phyloP scores from a whole-genome alignment of 2,329 filamentous ascomycete species.

The Neurospora sp. region DNA sequence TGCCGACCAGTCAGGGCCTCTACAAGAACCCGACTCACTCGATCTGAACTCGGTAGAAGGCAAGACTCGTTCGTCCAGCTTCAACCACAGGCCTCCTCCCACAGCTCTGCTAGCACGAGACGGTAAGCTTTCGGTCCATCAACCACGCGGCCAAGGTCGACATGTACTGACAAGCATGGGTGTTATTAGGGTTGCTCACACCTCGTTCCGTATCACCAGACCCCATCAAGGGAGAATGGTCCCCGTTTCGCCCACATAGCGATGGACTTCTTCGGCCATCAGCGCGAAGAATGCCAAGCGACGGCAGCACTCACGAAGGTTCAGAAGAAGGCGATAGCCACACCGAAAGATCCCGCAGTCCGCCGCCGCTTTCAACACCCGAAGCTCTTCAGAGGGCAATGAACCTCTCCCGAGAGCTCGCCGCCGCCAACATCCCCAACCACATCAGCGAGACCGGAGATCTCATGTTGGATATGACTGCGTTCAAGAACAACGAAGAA shows the following conservation, averaged over 20 bases:
- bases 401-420: conserved; percentile 76
- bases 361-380: conserved; percentile 57
- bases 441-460: conserved; percentile 89
- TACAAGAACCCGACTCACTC: conserved; percentile 62
- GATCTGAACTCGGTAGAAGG: conserved; percentile 45
- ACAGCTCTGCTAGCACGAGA: conserved; percentile 30
- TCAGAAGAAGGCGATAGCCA: conserved; percentile 28
- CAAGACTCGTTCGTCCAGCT: conserved; percentile 28
- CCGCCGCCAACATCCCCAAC: conserved; percentile 82
- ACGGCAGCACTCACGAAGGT: conserved; percentile 25
- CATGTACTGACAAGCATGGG: conserved; percentile 8
- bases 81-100: conserved; percentile 32
- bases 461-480: conserved; percentile 96
- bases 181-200: conserved; percentile 35
- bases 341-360: conserved; percentile 61
- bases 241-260: conserved; percentile 37
- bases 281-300: conserved; percentile 28
- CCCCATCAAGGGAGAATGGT: conserved; percentile 41
- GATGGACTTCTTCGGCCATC: conserved; percentile 43
- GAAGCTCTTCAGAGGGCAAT: conserved; percentile 79
- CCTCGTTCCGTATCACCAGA: conserved; percentile 45
- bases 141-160: conserved; percentile 7
- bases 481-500: conserved; percentile 89
- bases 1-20: conserved; percentile 31
- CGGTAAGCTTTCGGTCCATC: conserved; percentile 18